Conservation (phyloP, 768 basidiomycete species). For the Leccinum olivaceopallidum region DNA sequence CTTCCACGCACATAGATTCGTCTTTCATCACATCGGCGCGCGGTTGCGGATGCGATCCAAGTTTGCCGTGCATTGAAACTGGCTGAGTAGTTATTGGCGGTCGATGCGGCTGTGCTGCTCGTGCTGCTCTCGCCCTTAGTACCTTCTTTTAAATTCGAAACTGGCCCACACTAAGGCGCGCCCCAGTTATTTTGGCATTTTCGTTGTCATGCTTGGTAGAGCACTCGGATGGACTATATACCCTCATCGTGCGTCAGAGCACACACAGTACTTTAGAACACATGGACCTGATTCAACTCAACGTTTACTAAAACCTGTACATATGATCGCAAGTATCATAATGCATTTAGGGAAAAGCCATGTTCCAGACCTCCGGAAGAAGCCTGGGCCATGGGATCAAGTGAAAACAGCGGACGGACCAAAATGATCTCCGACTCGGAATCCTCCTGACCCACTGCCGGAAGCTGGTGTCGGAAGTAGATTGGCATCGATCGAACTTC, state of each 20-base stretch:
- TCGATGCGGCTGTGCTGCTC: background rate
- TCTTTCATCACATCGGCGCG: constrained; percentile 49
- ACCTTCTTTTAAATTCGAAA: background rate
- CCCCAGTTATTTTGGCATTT: background rate
- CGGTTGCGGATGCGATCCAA: constrained; percentile 43
- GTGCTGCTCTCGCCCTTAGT: background rate
- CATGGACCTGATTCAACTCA: background rate
- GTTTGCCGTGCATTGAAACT: constrained; percentile 36
- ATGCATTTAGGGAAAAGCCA: no score
- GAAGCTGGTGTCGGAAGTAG: no score
- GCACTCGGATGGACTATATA: background rate
- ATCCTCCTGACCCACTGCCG: no score
- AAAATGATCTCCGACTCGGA: no score
- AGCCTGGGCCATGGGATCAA: no score
- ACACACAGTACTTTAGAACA: background rate
- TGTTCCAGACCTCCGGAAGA: no score
- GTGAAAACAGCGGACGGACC: no score
- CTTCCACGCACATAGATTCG: constrained; percentile 36
- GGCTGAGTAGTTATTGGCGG: background rate
- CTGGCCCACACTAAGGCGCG: background rate
- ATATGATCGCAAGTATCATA: background rate
- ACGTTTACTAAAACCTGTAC: background rate
- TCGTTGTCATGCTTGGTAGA: background rate
- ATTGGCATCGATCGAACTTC: no score
- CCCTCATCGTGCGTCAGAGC: background rate